phyloP scores from a whole-genome alignment of 164 flowering plant species.

The Berberis vulgaris region DNA sequence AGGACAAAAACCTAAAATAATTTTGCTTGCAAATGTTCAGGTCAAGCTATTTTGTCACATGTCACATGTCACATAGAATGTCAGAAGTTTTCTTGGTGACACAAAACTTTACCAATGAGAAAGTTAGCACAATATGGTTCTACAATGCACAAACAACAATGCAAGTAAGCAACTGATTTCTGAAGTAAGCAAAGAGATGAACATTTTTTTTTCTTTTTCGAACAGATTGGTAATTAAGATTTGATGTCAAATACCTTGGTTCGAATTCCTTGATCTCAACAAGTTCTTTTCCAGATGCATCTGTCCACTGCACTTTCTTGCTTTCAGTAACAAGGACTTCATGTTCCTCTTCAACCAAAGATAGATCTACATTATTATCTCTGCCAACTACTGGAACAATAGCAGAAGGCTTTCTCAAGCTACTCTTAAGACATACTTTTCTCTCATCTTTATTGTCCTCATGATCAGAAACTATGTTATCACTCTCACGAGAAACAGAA shows the following conservation, averaged over 20 bases:
- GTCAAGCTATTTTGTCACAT: too few species aligned
- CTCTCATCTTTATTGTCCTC: slow-evolving; percentile 23
- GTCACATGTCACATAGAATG: too few species aligned
- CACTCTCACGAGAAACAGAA: slow-evolving; percentile 26
- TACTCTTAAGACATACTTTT: slow-evolving; percentile 49
- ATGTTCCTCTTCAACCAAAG: slow-evolving; percentile 18
- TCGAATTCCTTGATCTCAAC: slow-evolving; percentile 80
- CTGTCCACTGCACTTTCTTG: slow-evolving; percentile 90
- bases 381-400: slow-evolving; percentile 20
- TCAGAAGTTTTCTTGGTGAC: too few species aligned
- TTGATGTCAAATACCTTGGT: slow-evolving; percentile 48
- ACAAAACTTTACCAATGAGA: too few species aligned
- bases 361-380: slow-evolving; percentile 14
- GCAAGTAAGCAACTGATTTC: too few species aligned
- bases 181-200: too few species aligned
- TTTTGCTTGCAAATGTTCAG: too few species aligned
- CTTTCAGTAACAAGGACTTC: slow-evolving; percentile 26
- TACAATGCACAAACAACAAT: too few species aligned
- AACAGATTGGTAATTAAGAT: background rate
- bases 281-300: slow-evolving; percentile 74
- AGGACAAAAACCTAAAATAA: too few species aligned
- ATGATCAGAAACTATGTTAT: slow-evolving; percentile 15
- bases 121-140: too few species aligned
- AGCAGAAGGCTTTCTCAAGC: slow-evolving; percentile 49
- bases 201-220: too few species aligned